A percentile compares a stretch with the other conserved stretches of the same genome.
phyloP scores from a whole-genome alignment of 257 asterid genomes.

The Solanum acaule region DNA sequence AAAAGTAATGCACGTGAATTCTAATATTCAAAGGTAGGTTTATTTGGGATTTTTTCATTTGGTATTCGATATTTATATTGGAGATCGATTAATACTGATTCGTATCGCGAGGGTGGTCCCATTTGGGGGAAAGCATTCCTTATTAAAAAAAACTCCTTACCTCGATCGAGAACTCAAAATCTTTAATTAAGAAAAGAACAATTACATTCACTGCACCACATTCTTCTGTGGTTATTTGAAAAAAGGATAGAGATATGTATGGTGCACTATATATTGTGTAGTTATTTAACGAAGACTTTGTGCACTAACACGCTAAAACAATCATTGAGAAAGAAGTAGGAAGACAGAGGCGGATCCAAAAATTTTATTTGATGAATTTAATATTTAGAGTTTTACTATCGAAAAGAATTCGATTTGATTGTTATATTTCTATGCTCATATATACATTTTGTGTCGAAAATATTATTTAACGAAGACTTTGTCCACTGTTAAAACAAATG shows the following conservation, averaged over 20 bases:
- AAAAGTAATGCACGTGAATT: not conserved
- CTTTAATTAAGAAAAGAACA: no score
- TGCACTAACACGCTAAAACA: not conserved
- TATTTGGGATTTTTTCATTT: no score
- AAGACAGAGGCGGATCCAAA: not conserved
- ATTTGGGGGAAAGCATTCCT: no score
- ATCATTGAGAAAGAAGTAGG: not conserved
- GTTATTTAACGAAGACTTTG: not conserved
- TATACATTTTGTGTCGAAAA: not conserved
- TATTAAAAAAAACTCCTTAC: no score
- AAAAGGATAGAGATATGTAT: not conserved
- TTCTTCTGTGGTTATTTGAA: not conserved
- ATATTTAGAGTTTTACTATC: not conserved
- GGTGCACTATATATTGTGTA: not conserved
- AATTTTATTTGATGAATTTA: not conserved
- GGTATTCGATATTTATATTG: no score
- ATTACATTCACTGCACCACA: not conserved
- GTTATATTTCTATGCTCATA: not conserved
- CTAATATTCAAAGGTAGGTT: not conserved
- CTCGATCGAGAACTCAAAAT: rapidly evolving
- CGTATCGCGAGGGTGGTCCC: not conserved
- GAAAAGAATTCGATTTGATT: not conserved
- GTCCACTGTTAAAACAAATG: not conserved
- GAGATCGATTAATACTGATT: no score
- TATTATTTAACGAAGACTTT: no score